Evolutionary conservation across 805 yeast species (phyloP).

Genomic region (Suhomyces tanzawaensis): DNA sequence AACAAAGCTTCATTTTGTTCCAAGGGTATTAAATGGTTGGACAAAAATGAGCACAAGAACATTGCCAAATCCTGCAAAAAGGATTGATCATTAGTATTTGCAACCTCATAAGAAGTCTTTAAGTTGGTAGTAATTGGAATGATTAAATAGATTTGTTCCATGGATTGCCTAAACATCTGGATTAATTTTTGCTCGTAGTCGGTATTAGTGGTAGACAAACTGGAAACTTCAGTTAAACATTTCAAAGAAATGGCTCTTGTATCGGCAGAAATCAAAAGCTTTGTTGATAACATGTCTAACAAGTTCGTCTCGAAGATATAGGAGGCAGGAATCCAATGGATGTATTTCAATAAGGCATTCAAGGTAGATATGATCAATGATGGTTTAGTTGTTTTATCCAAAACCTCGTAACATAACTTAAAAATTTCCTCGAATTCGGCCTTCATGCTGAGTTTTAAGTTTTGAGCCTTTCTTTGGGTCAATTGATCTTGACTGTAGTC

Average conservation of each 20-base stretch:
- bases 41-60: conserved; percentile 81
- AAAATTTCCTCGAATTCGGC: conserved; percentile 92
- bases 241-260: conserved; percentile 84
- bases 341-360: conserved; percentile 75
- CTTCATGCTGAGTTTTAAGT: conserved; percentile 78
- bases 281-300: conserved; percentile 65
- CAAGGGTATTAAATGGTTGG: conserved; percentile 65
- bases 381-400: conserved; percentile 85
- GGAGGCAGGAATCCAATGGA: conserved; percentile 92
- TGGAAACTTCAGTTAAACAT: conserved; percentile 88
- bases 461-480: conserved; percentile 92
- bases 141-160: conserved; percentile 66
- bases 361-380: conserved; percentile 82
- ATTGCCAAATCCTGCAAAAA: conserved; percentile 93
- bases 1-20: conserved; percentile 53
- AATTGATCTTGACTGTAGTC: conserved; percentile 94
- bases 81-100: conserved; percentile 83
- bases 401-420: conserved; percentile 87
- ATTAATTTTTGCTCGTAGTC: conserved; percentile 52
- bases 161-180: conserved; percentile 64
- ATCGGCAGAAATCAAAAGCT: conserved; percentile 73
- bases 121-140: conserved; percentile 75
- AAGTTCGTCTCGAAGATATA: conserved; percentile 87
- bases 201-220: conserved; percentile 53
- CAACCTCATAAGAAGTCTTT: conserved; percentile 66